Conservation (phyloP, 169 alveolate species). For the Pseudocohnilembus persalinus region DNA sequence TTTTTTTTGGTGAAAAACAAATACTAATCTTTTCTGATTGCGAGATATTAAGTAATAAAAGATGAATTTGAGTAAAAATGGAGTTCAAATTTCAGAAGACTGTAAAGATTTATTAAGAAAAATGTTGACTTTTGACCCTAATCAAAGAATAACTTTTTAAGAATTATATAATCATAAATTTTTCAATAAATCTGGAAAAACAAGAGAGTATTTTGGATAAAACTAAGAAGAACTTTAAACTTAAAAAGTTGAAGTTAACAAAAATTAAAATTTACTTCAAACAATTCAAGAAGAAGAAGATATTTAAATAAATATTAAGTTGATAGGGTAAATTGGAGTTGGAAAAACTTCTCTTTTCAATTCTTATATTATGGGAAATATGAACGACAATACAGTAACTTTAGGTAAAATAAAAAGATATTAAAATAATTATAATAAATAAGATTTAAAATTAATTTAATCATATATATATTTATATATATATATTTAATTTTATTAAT, state of each 20-base stretch:
- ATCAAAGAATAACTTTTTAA: not conserved
- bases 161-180: not conserved
- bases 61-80: not conserved
- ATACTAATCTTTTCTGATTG: no score
- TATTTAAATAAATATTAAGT: not conserved
- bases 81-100: not conserved
- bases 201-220: not conserved
- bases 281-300: not conserved
- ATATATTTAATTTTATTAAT: no score
- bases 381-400: not conserved
- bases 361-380: not conserved
- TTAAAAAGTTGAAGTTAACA: not conserved
- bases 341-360: not conserved
- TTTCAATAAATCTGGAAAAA: not conserved
- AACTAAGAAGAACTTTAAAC: not conserved
- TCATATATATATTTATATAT: not conserved
- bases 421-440: no score
- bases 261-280: no score
- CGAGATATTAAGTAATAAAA: not conserved
- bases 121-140: not conserved
- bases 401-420: not conserved
- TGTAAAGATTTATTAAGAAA: not conserved
- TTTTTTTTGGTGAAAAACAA: no score
- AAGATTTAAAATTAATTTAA: no score
- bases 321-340: not conserved